Percentiles rank a stretch among this genome's conserved stretches.
Evolutionary conservation across 1,284 basidiomycete species (phyloP).

Genomic region (Omphalotus olearius): DNA sequence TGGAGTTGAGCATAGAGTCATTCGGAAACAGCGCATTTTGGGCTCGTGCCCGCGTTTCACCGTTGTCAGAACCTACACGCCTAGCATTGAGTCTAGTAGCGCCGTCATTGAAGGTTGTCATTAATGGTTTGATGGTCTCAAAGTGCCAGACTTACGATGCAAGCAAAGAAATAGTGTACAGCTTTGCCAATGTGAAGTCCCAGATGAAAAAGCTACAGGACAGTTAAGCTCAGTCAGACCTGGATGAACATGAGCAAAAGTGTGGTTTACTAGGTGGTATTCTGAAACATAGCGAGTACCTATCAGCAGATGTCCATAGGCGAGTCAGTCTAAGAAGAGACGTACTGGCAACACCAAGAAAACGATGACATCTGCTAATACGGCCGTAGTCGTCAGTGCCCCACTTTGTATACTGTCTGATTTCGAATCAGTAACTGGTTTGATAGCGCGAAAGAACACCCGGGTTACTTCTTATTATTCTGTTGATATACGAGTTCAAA

Average conservation of each 20-base stretch:
- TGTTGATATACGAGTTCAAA: slow-evolving; percentile 6
- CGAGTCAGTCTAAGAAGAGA: neutral
- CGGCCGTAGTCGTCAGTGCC: slow-evolving; percentile 3
- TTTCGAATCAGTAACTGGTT: neutral
- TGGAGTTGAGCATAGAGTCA: no score
- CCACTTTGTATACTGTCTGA: slow-evolving; percentile 5
- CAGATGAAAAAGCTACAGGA: slow-evolving; percentile 1
- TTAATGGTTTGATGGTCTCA: no score
- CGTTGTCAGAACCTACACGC: no score
- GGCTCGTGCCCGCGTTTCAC: no score
- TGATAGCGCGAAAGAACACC: neutral
- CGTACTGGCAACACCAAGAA: slow-evolving; percentile 6
- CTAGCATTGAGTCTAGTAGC: no score
- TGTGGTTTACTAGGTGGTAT: neutral
- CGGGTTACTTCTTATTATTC: slow-evolving; percentile 6
- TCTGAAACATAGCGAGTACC: neutral
- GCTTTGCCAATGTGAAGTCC: slow-evolving; percentile 5
- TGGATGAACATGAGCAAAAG: neutral
- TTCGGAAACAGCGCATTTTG: no score
- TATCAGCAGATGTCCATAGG: neutral
- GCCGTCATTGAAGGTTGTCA: no score
- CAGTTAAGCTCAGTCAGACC: neutral
- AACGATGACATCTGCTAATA: slow-evolving; percentile 2
- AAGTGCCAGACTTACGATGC: neutral
- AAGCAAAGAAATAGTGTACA: slow-evolving; percentile 7